Evolutionary conservation across 495 filamentous ascomycete genomes (phyloP), one percentile per base, ranked within the genome.

Genomic region (Astrothelium macrocarpum): DNA sequence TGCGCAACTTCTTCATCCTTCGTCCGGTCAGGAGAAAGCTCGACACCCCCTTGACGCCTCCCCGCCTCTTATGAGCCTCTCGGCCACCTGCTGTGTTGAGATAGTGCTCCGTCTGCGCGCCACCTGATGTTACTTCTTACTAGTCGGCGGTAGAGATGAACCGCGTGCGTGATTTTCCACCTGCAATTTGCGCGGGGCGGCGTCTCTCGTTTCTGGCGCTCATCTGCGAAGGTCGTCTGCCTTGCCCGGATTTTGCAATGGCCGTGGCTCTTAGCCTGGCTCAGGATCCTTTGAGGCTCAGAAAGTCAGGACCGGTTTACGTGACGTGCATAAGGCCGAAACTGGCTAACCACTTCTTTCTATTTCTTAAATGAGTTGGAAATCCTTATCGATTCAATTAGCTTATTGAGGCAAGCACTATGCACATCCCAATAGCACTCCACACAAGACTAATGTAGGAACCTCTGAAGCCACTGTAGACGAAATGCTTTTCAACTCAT

Each of bases 81-180:
- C 9, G 12, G 12, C 7, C 49, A 56, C 49, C 49, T 56, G 49
- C 49, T 56, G 20, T 56, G 5, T 56, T 56, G 49, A 56, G 49
- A 26, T 28, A 56, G 25, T 28, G 23, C 25, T 56, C 49, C 49
- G 49, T 20, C 4, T 56, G 49, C 20, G n/a, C 23, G 49, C 20
- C 23, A 56, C 49, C 20, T 56, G 12, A 56, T 56, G 49, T 56
- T 56, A 29, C 49, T 29, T 56, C 25, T 29, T 56, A 25, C 49
- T 56, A 29, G 49, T 56, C 25, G 20, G 3, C 49, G 5, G 25
- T 9, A 26, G 49, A 56, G 49, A 9, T 9, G 2, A 7, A 29
- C 49, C 49, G 49, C 49, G 49, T 56, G 49, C 49, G 49, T 25
- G 49, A 26, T 20, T 56, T 56, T 49, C 20, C 49, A 56, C 49